These are phyloP conservation scores for Crithidia thermophila DNA, from an alignment of 208 protist species.

Conservation along the genomic window DNA sequence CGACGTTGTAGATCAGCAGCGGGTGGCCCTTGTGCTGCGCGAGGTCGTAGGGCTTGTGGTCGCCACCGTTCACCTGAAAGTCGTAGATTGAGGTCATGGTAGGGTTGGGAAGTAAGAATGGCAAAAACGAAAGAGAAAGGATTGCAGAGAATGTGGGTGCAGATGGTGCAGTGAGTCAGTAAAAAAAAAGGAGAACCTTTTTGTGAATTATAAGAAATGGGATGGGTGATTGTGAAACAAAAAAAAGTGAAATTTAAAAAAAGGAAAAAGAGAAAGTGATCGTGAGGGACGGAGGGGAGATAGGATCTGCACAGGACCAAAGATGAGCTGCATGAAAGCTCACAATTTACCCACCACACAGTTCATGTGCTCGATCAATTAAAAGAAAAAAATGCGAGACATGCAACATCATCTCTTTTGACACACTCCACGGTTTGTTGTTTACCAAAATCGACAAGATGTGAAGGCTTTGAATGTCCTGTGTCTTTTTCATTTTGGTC, in stretches of 20 bases:
- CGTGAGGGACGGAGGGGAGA: no score
- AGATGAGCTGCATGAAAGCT: neutral
- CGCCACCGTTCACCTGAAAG: constrained; percentile 63
- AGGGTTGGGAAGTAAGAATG: neutral
- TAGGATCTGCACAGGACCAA: neutral
- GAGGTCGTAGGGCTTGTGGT: constrained; percentile 83
- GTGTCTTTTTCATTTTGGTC: no score
- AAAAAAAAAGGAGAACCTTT: neutral
- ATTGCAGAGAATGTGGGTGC: neutral
- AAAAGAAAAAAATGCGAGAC: no score
- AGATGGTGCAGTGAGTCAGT: neutral
- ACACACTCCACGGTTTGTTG: no score
- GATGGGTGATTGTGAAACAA: neutral
- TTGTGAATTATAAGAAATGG: neutral
- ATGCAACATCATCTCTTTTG: no score
- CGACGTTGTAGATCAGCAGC: constrained; percentile 93
- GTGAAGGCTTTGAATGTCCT: no score
- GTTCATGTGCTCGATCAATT: no score
- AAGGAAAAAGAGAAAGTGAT: no score
- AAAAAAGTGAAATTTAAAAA: constrained; percentile 20
- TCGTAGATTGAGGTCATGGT: constrained; percentile 69
- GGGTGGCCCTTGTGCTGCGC: constrained; percentile 85
- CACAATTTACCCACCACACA: no score
- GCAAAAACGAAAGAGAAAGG: neutral
- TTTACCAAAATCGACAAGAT: no score